A percentile compares a stretch with the other conserved stretches of the same genome.
Evolutionary conservation across 495 filamentous ascomycete genomes (phyloP).

Genomic region (Neurospora terricola): DNA sequence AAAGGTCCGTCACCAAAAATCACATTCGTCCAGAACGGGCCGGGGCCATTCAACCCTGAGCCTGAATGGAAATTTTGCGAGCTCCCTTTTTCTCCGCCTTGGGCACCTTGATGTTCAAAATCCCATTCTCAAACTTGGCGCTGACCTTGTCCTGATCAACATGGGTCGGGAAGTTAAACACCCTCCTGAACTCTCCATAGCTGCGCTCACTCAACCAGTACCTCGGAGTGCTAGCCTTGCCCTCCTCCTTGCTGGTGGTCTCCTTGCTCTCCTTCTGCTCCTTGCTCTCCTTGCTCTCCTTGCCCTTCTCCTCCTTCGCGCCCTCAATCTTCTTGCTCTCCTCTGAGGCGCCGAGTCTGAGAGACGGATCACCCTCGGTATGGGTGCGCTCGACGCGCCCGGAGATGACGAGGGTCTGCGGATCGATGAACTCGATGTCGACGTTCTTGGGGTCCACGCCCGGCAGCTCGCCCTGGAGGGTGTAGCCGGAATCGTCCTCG

Average conservation of each 20-base stretch:
- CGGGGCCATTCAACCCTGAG: not conserved
- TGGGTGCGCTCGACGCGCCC: constrained; percentile 54
- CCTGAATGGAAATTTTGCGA: constrained; percentile 12
- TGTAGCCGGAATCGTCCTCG: constrained; percentile 57
- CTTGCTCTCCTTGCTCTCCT: constrained; percentile 3
- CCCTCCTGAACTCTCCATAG: constrained; percentile 68
- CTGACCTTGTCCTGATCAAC: constrained; percentile 75
- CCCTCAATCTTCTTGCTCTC: constrained; percentile 16
- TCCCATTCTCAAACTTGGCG: constrained; percentile 52
- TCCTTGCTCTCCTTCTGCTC: not conserved
- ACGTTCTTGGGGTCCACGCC: constrained; percentile 73
- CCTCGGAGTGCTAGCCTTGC: constrained; percentile 28
- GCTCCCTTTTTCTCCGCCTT: constrained; percentile 50
- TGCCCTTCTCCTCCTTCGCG: not conserved
- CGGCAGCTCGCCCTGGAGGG: constrained; percentile 82
- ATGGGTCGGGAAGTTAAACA: constrained; percentile 66
- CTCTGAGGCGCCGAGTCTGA: too few species aligned
- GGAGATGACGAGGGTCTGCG: constrained; percentile 61
- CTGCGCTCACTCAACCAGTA: constrained; percentile 81
- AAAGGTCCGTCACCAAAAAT: not conserved
- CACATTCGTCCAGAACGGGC: not conserved
- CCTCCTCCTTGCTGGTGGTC: not conserved
- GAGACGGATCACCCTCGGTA: constrained; percentile 16
- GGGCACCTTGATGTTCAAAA: constrained; percentile 62
- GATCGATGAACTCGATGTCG: constrained; percentile 76